Evolutionary conservation across 371 early-diverging fungal species (phyloP).

Genomic region (Circinella minor): DNA sequence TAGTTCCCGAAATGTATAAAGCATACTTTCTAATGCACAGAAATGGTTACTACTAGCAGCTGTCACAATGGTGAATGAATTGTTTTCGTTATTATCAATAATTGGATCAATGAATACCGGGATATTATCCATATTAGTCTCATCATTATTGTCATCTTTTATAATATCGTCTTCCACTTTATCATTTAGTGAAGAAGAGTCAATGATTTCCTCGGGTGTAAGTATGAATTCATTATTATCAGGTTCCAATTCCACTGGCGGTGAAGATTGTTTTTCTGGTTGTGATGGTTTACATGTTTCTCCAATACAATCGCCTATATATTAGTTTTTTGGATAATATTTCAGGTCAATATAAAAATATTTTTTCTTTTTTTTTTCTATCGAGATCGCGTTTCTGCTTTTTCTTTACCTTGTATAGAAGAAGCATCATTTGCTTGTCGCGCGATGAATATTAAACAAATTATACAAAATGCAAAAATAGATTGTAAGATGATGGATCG

Average conservation of each 20-base stretch:
- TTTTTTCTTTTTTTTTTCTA: too few relatives aligned
- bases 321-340: background rate
- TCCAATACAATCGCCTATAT: background rate
- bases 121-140: background rate
- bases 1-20: constrained; percentile 38
- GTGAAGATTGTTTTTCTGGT: background rate
- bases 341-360: too few relatives aligned
- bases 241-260: background rate
- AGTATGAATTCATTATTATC: constrained; percentile 2
- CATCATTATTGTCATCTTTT: background rate
- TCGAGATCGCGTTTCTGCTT: background rate
- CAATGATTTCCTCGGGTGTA: constrained; percentile 1
- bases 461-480: constrained; percentile 25
- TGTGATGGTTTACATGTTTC: constrained; percentile 1
- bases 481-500: constrained; percentile 19
- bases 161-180: background rate
- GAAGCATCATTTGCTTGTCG: constrained; percentile 17
- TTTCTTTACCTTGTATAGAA: background rate
- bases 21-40: constrained; percentile 53
- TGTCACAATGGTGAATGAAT: constrained; percentile 47
- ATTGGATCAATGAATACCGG: background rate
- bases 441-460: constrained; percentile 22
- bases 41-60: constrained; percentile 59
- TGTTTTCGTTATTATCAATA: background rate
- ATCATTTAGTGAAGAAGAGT: background rate